Conservation (phyloP, 768 basidiomycete species). For the Cyclocybe cylindracea region DNA sequence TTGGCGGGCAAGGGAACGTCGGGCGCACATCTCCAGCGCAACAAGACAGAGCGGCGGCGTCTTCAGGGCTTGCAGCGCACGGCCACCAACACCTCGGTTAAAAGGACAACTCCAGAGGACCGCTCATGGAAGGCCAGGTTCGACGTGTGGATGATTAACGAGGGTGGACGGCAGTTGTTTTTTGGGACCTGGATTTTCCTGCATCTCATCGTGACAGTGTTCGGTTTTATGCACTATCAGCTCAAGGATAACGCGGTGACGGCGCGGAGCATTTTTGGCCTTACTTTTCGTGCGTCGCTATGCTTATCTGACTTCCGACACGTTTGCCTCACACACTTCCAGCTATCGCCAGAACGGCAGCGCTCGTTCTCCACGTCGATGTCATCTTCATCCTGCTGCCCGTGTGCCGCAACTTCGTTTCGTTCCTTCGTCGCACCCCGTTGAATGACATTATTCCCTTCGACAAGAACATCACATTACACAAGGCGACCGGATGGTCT, state of each 20-base stretch:
- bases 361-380: constrained; percentile 89
- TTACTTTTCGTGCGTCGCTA: constrained; percentile 69
- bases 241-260: constrained; percentile 74
- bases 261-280: constrained; percentile 72
- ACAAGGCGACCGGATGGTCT: constrained; percentile 90
- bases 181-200: constrained; percentile 81
- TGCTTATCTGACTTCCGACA: constrained; percentile 25
- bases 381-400: constrained; percentile 93
- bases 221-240: constrained; percentile 78
- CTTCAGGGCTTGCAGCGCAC: constrained; percentile 83
- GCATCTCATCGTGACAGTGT: constrained; percentile 73
- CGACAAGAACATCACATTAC: constrained; percentile 90
- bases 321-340: background rate
- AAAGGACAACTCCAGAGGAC: constrained; percentile 33
- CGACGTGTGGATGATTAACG: constrained; percentile 92
- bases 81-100: constrained; percentile 35
- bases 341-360: constrained; percentile 89
- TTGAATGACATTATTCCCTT: constrained; percentile 88
- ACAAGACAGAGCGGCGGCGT: constrained; percentile 81
- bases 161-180: constrained; percentile 79
- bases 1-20: constrained; percentile 24
- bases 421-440: constrained; percentile 81
- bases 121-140: constrained; percentile 46
- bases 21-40: constrained; percentile 66
- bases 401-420: constrained; percentile 94